Base-by-base conservation (phyloP, 345 rosid species). In the Ceriops tagal region DNA sequence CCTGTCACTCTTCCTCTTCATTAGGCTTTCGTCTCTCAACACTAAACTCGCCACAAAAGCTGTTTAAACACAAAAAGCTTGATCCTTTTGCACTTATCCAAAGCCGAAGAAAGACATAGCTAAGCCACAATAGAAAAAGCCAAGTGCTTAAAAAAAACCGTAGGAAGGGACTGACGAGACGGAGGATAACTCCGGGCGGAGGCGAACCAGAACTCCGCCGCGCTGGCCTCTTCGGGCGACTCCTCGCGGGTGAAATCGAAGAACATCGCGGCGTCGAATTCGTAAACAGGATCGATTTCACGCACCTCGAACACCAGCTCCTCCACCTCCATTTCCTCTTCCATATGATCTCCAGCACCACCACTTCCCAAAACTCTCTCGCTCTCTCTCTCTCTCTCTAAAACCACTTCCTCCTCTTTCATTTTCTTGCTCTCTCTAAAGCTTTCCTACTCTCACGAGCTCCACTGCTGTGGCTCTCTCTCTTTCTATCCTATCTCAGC, bases 191-290 rank as follows among this genome's bases (percentile, higher is more conserved):
- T 87, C 62, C 71, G 76, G 31, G 96, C 95, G n/a, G 80, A 28
- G n/a, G 82, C 76, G 73, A 96, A 90, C 99, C 99, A 96, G 58
- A 73, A 75, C 77, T 96, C 92, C 1, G 91, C 85, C 28, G 46
- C 78, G 56, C 79, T 72, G 53, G 92, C 92, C 88, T 90, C 98
- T 26, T 24, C 71, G 0, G 30, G 34, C 21, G 80, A 80, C 77
- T 96, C 99, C 46, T 82, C 89, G 6, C 86, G 83, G 5, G 86
- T 74, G 82, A 96, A 90, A 75, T 96, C 98, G 63, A 74, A 90
- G 89, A 81, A 88, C 65, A 77, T 76, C 65, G 92, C 73, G 30
- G 99, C 99, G 39, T 92, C 97, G 58, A 87, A 96, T 89, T 96
- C 99, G 81, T 92, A 96, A 31, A 83, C 89, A 49, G 80, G 77